phyloP scores from a whole-genome alignment of 2,329 filamentous ascomycete species.

The Sarocladiaceae sp. region DNA sequence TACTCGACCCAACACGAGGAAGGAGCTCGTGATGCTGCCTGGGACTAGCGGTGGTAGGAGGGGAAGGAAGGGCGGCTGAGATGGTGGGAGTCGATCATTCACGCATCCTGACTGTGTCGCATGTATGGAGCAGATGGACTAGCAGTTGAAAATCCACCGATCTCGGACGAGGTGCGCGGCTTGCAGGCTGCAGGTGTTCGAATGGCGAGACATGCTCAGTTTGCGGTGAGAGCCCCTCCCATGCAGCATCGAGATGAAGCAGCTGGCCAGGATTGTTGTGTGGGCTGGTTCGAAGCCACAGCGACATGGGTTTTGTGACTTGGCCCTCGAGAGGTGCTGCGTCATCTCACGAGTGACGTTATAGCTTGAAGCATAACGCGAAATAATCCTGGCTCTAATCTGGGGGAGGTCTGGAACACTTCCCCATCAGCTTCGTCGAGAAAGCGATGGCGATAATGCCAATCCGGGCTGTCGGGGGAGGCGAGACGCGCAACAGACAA shows the following conservation, averaged over 20 bases:
- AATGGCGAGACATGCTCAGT: background rate
- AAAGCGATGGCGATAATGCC: background rate
- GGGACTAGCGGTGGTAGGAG: background rate
- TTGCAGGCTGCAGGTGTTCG: background rate
- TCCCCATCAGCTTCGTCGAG: too few relatives aligned
- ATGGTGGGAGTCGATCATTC: conserved; percentile 5
- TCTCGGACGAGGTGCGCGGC: background rate
- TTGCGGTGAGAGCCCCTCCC: background rate
- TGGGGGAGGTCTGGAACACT: background rate
- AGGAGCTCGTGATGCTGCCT: background rate
- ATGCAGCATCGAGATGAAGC: conserved; percentile 4
- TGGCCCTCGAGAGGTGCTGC: background rate
- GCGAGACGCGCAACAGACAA: too few relatives aligned
- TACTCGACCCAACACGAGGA: background rate
- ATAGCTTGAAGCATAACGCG: background rate
- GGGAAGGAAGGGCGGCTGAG: background rate
- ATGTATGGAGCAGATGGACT: background rate
- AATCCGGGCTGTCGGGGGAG: background rate
- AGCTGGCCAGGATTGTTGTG: background rate
- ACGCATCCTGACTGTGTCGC: background rate
- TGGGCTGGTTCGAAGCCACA: background rate
- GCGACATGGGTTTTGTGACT: background rate
- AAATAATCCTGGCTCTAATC: too few relatives aligned
- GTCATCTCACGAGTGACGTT: background rate
- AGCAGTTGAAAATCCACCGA: background rate